These are phyloP conservation scores for Silene conica DNA, from an alignment of 148 eudicot species.

Conservation along the genomic window DNA sequence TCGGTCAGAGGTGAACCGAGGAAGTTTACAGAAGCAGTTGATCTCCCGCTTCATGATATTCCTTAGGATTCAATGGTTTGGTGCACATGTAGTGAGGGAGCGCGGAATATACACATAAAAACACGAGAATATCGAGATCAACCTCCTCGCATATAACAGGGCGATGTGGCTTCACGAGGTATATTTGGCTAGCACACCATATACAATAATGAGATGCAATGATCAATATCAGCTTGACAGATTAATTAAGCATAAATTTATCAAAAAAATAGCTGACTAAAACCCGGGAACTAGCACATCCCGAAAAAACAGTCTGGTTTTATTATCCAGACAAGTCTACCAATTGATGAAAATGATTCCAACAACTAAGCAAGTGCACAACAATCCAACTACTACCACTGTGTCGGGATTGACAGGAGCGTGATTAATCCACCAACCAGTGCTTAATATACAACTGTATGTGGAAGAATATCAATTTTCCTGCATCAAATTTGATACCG, in stretches of 20 bases:
- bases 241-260: slow-evolving; percentile 26
- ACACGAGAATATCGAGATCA: slow-evolving; percentile 86
- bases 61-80: slow-evolving; percentile 61
- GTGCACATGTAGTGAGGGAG: slow-evolving; percentile 73
- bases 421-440: slow-evolving; percentile 85
- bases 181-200: slow-evolving; percentile 92
- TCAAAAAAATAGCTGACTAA: too few relatives aligned
- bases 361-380: slow-evolving; percentile 52
- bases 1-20: background rate
- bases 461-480: slow-evolving; percentile 79
- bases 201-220: slow-evolving; percentile 57
- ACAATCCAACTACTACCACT: slow-evolving; percentile 54
- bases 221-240: slow-evolving; percentile 40
- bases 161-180: slow-evolving; percentile 62
- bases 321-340: slow-evolving; percentile 25
- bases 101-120: slow-evolving; percentile 59
- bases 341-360: slow-evolving; percentile 81
- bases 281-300: background rate
- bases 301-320: background rate
- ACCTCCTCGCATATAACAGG: slow-evolving; percentile 94
- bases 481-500: slow-evolving; percentile 44
- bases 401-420: slow-evolving; percentile 88
- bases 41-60: slow-evolving; percentile 30
- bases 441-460: slow-evolving; percentile 84
- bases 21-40: slow-evolving; percentile 34